A percentile compares a stretch with the other conserved stretches of the same genome.
phyloP scores from a whole-genome alignment of 164 flowering plant species.

The Sedum album region DNA sequence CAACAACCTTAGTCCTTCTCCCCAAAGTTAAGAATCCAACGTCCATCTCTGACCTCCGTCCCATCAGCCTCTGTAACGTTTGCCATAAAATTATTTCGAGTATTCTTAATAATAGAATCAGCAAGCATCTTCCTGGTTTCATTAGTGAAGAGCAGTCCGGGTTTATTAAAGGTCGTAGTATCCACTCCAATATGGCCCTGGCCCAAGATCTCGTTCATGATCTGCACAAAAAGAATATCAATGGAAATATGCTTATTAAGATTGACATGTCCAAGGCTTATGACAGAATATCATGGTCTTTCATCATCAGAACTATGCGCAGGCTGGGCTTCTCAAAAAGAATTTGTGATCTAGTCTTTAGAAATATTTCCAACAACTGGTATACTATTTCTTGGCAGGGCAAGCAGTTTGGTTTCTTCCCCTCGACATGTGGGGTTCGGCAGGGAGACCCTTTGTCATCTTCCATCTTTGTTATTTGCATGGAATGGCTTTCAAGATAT shows the following conservation, averaged over 20 bases:
- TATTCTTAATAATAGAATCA: background rate
- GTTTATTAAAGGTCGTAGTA: background rate
- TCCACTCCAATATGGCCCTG: background rate
- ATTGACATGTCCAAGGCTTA: background rate
- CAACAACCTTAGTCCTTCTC: no score
- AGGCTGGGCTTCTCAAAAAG: background rate
- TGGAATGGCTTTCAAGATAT: background rate
- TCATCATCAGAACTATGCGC: background rate
- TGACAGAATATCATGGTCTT: slow-evolving; percentile 1
- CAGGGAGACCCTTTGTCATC: background rate
- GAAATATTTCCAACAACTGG: background rate
- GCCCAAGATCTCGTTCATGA: background rate
- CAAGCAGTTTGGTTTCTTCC: background rate
- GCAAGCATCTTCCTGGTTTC: background rate
- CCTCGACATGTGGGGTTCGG: background rate
- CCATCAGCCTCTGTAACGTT: slow-evolving; percentile 5
- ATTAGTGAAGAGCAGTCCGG: background rate
- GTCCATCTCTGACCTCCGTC: background rate
- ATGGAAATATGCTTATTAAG: background rate
- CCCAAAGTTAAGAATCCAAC: background rate
- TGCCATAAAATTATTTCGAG: background rate
- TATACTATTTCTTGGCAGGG: background rate
- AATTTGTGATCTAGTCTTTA: background rate
- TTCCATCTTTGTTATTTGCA: background rate
- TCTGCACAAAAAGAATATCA: background rate